phyloP scores from a whole-genome alignment of 257 asterid species.

The Orobanche coerulescens region DNA sequence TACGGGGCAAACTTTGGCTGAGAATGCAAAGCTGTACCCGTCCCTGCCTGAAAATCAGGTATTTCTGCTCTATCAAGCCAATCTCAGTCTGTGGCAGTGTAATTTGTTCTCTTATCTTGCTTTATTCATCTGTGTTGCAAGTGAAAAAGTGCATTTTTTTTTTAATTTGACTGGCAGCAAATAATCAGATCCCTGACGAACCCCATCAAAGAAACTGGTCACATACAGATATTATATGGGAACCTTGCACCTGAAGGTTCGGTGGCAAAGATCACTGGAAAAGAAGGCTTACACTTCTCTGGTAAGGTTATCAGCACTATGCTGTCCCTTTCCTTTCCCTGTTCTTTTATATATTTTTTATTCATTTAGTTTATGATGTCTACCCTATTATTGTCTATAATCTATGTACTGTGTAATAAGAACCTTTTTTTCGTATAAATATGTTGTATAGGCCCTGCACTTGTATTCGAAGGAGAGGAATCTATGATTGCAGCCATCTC shows the following conservation, averaged over 20 bases:
- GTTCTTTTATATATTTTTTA: background rate
- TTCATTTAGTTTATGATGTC: background rate
- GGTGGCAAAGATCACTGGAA: slow-evolving; percentile 96
- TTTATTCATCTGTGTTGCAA: slow-evolving; percentile 12
- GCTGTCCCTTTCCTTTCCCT: background rate
- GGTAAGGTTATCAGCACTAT: slow-evolving; percentile 33
- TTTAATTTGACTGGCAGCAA: slow-evolving; percentile 58
- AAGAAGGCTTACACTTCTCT: slow-evolving; percentile 87
- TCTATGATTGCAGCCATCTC: slow-evolving; percentile 81
- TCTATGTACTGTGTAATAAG: background rate
- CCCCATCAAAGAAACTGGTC: slow-evolving; percentile 91
- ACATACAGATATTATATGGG: slow-evolving; percentile 86
- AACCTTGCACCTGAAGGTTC: slow-evolving; percentile 97
- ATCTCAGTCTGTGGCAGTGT: slow-evolving; percentile 9
- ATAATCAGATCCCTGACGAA: slow-evolving; percentile 75
- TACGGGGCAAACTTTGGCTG: slow-evolving; percentile 89
- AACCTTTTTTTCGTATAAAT: background rate
- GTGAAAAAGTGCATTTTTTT: slow-evolving; percentile 12
- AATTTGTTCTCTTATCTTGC: slow-evolving; percentile 10
- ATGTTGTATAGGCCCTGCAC: slow-evolving; percentile 63
- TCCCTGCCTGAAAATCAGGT: slow-evolving; percentile 83
- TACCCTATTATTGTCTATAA: background rate
- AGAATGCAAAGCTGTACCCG: slow-evolving; percentile 81
- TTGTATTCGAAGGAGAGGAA: slow-evolving; percentile 96
- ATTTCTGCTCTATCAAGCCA: slow-evolving; percentile 15